Conservation (phyloP, 805 yeast genomes). For the Pichia phayaonensis region DNA sequence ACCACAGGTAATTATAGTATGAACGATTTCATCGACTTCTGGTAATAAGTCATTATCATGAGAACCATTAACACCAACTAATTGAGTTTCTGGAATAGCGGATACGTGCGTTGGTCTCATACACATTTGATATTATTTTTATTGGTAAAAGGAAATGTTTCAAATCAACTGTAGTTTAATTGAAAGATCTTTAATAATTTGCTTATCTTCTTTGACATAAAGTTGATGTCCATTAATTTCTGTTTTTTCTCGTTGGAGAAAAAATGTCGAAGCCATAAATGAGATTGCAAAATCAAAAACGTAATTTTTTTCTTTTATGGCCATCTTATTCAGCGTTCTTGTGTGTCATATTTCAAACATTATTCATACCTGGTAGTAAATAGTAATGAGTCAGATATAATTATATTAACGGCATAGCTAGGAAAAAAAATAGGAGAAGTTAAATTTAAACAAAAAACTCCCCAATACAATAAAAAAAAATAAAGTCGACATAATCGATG, state of each 20-base stretch:
- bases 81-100: not conserved
- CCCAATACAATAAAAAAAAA: not conserved
- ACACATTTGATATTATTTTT: not conserved
- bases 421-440: no score
- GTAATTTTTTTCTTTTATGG: no score
- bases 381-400: no score
- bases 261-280: not conserved
- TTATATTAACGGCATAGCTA: no score
- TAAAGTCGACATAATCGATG: conserved; percentile 24
- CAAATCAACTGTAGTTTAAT: not conserved
- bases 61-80: conserved; percentile 3
- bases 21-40: not conserved
- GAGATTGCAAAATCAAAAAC: no score
- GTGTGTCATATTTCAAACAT: no score
- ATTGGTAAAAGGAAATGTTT: not conserved
- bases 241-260: not conserved
- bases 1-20: not conserved
- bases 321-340: no score
- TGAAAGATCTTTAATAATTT: not conserved
- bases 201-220: not conserved
- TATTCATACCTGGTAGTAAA: no score
- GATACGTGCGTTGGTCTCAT: conserved; percentile 7
- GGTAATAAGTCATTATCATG: conserved; percentile 6
- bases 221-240: not conserved
- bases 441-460: no score